phyloP scores from a whole-genome alignment of 2,329 filamentous ascomycete genomes.

The Colletotrichum sp. region DNA sequence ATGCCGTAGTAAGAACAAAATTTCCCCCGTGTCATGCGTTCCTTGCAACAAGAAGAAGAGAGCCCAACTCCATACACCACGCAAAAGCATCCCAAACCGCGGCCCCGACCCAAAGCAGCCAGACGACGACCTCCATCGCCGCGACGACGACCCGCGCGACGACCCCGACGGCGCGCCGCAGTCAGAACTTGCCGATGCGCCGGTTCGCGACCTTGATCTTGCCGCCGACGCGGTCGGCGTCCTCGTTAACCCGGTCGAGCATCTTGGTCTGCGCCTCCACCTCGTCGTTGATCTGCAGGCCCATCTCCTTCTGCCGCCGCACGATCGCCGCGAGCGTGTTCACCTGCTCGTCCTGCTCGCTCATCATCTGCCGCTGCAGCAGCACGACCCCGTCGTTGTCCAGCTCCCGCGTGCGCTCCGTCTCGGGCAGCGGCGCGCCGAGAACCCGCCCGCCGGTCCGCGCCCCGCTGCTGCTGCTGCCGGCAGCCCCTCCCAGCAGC shows the following conservation, averaged over 20 bases:
- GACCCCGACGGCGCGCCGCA: conserved; percentile 24
- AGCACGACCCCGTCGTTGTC: conserved; percentile 78
- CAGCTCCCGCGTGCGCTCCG: conserved; percentile 75
- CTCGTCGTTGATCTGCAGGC: conserved; percentile 76
- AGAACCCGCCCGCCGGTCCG: conserved; percentile 67
- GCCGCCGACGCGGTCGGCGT: conserved; percentile 67
- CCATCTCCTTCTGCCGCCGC: conserved; percentile 77
- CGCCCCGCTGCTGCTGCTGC: conserved; percentile 27
- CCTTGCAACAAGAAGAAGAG: conserved; percentile 2
- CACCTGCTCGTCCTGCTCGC: conserved; percentile 77
- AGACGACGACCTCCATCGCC: conserved; percentile 32
- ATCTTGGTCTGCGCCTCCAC: conserved; percentile 74
- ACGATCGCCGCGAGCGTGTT: conserved; percentile 73
- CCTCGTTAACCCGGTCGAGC: conserved; percentile 69
- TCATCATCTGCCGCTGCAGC: conserved; percentile 76
- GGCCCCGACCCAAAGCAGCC: conserved; percentile 33
- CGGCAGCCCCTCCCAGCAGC: conserved; percentile 47
- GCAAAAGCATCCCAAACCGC: conserved; percentile 24
- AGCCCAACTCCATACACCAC: conserved; percentile 23
- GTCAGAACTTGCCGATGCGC: conserved; percentile 70
- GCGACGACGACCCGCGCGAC: conserved; percentile 32
- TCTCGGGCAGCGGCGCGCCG: conserved; percentile 76
- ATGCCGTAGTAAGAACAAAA: neutral
- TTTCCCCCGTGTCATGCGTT: neutral
- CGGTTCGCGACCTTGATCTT: conserved; percentile 80